Percentiles rank a stretch among this genome's conserved stretches.
phyloP scores from a whole-genome alignment of 768 basidiomycete species.

The Rhodotorula taiwanensis region DNA sequence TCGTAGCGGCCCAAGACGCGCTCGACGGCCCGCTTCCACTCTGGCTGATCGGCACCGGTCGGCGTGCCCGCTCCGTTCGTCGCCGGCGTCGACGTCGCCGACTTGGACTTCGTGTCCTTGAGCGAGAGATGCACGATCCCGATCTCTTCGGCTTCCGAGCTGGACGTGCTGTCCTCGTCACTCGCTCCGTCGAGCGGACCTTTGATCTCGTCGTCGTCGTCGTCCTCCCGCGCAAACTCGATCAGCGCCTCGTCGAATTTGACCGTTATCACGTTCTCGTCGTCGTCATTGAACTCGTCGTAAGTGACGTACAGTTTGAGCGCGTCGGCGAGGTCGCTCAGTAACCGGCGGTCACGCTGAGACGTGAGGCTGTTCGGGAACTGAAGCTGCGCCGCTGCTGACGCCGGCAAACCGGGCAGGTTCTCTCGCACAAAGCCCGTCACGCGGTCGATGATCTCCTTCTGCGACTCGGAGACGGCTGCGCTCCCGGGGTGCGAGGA shows the following conservation, averaged over 20 bases:
- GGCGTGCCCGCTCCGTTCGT: slow-evolving; percentile 38
- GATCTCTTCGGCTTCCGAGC: slow-evolving; percentile 44
- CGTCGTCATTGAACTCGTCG: slow-evolving; percentile 83
- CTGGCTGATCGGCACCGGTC: slow-evolving; percentile 53
- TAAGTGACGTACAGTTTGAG: slow-evolving; percentile 73
- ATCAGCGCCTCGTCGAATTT: slow-evolving; percentile 58
- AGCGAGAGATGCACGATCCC: slow-evolving; percentile 38
- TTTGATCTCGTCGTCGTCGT: slow-evolving; percentile 31
- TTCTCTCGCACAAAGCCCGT: slow-evolving; percentile 59
- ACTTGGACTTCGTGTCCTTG: slow-evolving; percentile 35
- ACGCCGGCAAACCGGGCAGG: slow-evolving; percentile 39
- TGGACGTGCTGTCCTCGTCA: slow-evolving; percentile 36
- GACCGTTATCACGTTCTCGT: slow-evolving; percentile 45
- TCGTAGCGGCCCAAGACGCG: slow-evolving; percentile 81
- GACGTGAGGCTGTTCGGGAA: slow-evolving; percentile 68
- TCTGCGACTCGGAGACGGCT: slow-evolving; percentile 69
- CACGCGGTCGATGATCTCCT: slow-evolving; percentile 69
- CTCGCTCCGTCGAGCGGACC: slow-evolving; percentile 11
- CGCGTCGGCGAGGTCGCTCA: slow-evolving; percentile 65
- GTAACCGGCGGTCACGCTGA: slow-evolving; percentile 71
- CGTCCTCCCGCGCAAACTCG: slow-evolving; percentile 49
- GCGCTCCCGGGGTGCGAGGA: slow-evolving; percentile 2
- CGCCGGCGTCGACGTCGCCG: neutral
- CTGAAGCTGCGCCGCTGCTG: slow-evolving; percentile 49
- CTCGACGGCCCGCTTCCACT: slow-evolving; percentile 58